phyloP scores from a whole-genome alignment of 2,329 filamentous ascomycete genomes.

The Alternaria triticimaculans region DNA sequence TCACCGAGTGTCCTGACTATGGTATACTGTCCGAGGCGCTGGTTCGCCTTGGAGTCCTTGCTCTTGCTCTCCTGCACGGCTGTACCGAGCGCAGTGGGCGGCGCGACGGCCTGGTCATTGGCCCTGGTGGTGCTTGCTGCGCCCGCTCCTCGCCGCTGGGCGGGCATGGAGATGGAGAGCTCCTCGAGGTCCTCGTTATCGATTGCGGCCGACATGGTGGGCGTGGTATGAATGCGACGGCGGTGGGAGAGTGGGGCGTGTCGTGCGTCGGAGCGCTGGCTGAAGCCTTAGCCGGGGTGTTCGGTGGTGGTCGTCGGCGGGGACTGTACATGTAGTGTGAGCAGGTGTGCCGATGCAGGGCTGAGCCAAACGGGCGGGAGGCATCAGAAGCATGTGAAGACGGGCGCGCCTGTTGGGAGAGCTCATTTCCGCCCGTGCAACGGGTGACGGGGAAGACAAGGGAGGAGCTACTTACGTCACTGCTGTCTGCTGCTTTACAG shows the following conservation, averaged over 20 bases:
- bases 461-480: conserved; percentile 15
- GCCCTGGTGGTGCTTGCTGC: conserved; percentile 37
- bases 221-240: conserved; percentile 1
- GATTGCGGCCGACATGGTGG: conserved; percentile 57
- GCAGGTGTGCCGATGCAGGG: conserved; percentile 15
- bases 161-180: conserved; percentile 76
- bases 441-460: neutral
- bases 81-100: conserved; percentile 32
- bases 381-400: conserved; percentile 6
- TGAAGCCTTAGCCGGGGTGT: conserved; percentile 4
- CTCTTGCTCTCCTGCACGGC: conserved; percentile 49
- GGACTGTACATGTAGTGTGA: conserved; percentile 6
- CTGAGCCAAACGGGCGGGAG: conserved; percentile 1
- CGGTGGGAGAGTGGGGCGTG: neutral
- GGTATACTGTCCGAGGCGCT: conserved; percentile 90
- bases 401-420: neutral
- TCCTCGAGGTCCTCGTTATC: conserved; percentile 73
- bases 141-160: conserved; percentile 61
- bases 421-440: conserved; percentile 1
- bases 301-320: conserved; percentile 1
- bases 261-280: conserved; percentile 1
- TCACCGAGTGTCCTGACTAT: conserved; percentile 91
- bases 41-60: conserved; percentile 69
- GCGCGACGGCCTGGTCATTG: conserved; percentile 44
- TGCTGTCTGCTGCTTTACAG: conserved; percentile 5